Base-by-base conservation (phyloP, 106 monocot genomes). In the Amphibolis antarctica region DNA sequence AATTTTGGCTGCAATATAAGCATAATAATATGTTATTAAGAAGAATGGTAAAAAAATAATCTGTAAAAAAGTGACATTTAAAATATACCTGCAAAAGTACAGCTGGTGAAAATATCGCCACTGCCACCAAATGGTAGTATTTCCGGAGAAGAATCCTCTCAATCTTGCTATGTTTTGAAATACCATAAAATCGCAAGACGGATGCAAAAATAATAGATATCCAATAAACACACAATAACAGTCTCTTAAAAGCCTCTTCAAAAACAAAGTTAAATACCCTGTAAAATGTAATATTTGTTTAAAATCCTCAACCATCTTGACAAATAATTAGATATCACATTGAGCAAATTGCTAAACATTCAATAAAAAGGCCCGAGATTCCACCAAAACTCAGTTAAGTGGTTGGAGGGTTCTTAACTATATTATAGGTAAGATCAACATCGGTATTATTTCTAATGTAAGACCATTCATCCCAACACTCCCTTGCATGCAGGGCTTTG, bases 141-240 rank as follows among this genome's bases (percentile, higher is more conserved):
- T 98, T 98, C 26, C 98, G 77, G 30, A 98, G 84, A 77, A 98
- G 91, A 67, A 98, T 98, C 63, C 98, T 80, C 73, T 98, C 98
- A 55, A 75, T 88, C 74, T 80, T 91, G 78, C 85, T 85, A 14
- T 87, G 68, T 57, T 91, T 91, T 64, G 98, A 98, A 59, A 98
- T 88, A 49, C 77, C 80, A 49, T 98, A 98, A 77, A 98, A 98
- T 30, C 83, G 68, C 25, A 80, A 56, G 66, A 98, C 82, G 75
- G 91, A 87, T 28, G 64, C 74, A 66, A 63, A 82, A 56, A 98
- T 81, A 23, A 98, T 80, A 57, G 50, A 67, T 49, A 88, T 65
- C 98, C 98, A 98, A 69, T 88, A 98, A 44, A 74, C 58, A 62
- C 91, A 98, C 56, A 98, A 61, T 19, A 71, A 51, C 20, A 88